Conservation (phyloP, 208 protist species). For the Strigomonas culicis region DNA sequence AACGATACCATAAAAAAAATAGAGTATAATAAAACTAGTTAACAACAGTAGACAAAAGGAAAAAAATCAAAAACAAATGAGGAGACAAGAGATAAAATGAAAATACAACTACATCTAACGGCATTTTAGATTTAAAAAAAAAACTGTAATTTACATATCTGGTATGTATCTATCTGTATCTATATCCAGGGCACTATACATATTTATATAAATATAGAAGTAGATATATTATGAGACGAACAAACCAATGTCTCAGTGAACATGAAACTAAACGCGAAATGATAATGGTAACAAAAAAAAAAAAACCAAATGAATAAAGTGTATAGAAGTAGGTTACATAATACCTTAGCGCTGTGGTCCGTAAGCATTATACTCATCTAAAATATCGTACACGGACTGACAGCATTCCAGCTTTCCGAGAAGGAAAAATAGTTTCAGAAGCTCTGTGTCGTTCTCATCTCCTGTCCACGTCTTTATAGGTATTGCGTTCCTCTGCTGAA, state of each 20-base stretch:
- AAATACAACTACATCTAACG: too few relatives aligned
- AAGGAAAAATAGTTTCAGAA: slow-evolving; percentile 42
- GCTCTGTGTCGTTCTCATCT: slow-evolving; percentile 41
- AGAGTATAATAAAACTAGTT: slow-evolving; percentile 9
- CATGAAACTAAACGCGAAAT: slow-evolving; percentile 7
- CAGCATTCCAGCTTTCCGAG: slow-evolving; percentile 32
- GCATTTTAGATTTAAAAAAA: too few relatives aligned
- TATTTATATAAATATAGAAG: too few relatives aligned
- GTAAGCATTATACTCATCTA: slow-evolving; percentile 43
- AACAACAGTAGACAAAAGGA: not conserved
- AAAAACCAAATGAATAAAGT: slow-evolving; percentile 2
- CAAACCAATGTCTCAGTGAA: too few relatives aligned
- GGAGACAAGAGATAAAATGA: not conserved
- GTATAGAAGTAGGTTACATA: not conserved
- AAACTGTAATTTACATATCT: too few relatives aligned
- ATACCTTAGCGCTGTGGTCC: not conserved
- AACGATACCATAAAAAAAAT: slow-evolving; percentile 12
- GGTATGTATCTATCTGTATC: too few relatives aligned
- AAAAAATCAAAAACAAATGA: not conserved
- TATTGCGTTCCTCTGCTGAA: slow-evolving; percentile 71
- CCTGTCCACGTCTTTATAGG: slow-evolving; percentile 62
- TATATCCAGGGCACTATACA: too few relatives aligned
- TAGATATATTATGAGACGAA: slow-evolving; percentile 6
- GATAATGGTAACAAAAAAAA: not conserved
- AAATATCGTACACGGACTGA: slow-evolving; percentile 43